Base-by-base conservation (phyloP, 768 basidiomycete species). In the Russula compacta region DNA sequence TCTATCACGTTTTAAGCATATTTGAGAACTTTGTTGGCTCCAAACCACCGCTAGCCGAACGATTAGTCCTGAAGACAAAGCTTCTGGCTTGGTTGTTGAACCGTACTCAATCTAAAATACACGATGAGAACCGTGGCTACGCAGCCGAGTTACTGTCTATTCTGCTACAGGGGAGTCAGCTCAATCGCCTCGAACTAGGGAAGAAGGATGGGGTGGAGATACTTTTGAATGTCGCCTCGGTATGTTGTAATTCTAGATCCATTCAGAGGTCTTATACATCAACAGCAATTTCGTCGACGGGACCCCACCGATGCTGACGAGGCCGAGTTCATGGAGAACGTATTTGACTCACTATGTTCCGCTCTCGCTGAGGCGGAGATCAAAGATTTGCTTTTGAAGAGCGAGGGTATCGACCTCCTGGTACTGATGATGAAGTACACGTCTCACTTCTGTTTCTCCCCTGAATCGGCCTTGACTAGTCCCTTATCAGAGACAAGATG, bases 371-470 rank as follows among this genome's bases (percentile, higher is more conserved):
- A 95, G 72, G 77, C 85, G 14, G 77, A 84, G 50, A 83, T 88
- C 70, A 98, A 98, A 73, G 72, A 79, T 17, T 73, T 84, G 4
- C 98, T 99, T 74, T 74, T 93, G n/a, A 82, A 85, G 10, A 86
- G 86, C 19, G 97, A 99, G 72, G 97, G 97, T 2, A 84, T 93
- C 14, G 97, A 99, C 68, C 80, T 99, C 38, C 98, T 98, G 94
- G 81, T 97, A n/a, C 78, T 98, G 64, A 89, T 97, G 82, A 94
- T 98, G 88, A 95, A 89, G 93, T 95, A 67, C 48, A 84, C 3
- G 24, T 75, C 33, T 39, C 49, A 21, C 29, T 44, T 43, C 48
- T 6, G 32, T 35, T 4, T 6, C 15, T 67, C 42, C 35, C 15
- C 36, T 15, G 33, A 35, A 15, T 49, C 33, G 8, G 44, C 43